Evolutionary conservation across 1,284 basidiomycete genomes (phyloP).

Genomic region (Sporisorium graminicola): DNA sequence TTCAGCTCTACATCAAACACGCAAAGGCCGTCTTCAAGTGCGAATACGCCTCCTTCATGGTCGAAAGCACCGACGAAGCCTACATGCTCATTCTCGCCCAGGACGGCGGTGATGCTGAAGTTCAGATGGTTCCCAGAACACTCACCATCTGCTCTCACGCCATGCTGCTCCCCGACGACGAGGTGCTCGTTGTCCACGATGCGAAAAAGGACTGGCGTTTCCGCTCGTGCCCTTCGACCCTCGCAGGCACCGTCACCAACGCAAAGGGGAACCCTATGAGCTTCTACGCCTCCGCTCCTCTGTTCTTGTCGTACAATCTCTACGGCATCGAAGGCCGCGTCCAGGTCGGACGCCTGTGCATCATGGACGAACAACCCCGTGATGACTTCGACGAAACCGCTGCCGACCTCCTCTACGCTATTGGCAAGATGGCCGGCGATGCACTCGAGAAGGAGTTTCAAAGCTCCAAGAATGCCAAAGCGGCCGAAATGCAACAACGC

Average conservation of each 20-base stretch:
- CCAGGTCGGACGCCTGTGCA: constrained; percentile 55
- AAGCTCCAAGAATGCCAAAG: constrained; percentile 34
- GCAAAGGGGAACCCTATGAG: constrained; percentile 38
- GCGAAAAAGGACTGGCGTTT: constrained; percentile 56
- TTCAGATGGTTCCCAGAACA: constrained; percentile 21
- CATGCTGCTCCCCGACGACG: constrained; percentile 52
- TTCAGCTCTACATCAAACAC: constrained; percentile 39
- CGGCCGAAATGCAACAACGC: constrained; percentile 46
- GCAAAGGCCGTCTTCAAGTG: constrained; percentile 51
- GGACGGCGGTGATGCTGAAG: constrained; percentile 26
- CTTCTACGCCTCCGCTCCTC: constrained; percentile 60
- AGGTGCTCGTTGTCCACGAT: constrained; percentile 50
- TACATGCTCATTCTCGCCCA: constrained; percentile 51
- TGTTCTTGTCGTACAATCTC: constrained; percentile 39
- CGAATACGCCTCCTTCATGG: constrained; percentile 50
- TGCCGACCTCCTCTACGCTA: constrained; percentile 45
- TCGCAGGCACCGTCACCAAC: constrained; percentile 31
- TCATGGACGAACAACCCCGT: constrained; percentile 50
- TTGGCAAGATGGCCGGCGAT: constrained; percentile 55
- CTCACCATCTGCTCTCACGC: constrained; percentile 54
- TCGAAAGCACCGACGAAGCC: constrained; percentile 36
- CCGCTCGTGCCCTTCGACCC: constrained; percentile 35
- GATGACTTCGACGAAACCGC: constrained; percentile 43
- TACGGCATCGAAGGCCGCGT: constrained; percentile 36
- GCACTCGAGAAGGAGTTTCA: constrained; percentile 55